Evolutionary conservation across 169 alveolate species (phyloP).

Genomic region (Plasmodium berghei): DNA sequence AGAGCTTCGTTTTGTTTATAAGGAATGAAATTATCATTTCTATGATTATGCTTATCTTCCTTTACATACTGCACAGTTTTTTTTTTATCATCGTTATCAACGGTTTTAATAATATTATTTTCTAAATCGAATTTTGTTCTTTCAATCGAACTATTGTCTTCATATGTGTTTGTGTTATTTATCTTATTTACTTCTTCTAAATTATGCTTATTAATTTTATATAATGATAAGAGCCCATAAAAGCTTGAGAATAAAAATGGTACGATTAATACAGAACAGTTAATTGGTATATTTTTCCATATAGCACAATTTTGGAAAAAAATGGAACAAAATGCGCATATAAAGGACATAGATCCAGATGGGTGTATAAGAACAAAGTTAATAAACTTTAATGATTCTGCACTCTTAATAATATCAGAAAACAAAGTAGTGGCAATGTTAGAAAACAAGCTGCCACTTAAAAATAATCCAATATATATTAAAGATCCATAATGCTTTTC

Average conservation of each 20-base stretch:
- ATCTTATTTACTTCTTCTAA: not conserved
- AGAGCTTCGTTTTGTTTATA: conserved; percentile 21
- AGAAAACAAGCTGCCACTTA: conserved; percentile 49
- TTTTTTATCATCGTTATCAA: not conserved
- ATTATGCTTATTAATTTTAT: conserved; percentile 33
- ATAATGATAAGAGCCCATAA: conserved; percentile 45
- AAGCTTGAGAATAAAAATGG: conserved; percentile 55
- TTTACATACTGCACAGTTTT: not conserved
- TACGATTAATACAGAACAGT: conserved; percentile 52
- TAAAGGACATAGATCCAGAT: conserved; percentile 73
- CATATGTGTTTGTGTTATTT: conserved; percentile 2
- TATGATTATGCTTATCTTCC: not conserved
- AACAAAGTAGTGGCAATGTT: conserved; percentile 25
- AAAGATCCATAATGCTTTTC: conserved; percentile 63
- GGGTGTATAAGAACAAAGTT: conserved; percentile 64
- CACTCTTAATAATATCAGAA: conserved; percentile 23
- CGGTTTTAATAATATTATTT: not conserved
- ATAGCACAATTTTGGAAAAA: conserved; percentile 58
- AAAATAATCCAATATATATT: conserved; percentile 44
- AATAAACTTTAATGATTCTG: conserved; percentile 34
- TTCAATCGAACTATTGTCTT: not conserved
- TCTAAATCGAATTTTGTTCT: not conserved
- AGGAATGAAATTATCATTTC: not conserved
- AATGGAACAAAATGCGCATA: conserved; percentile 66
- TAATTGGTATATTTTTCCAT: conserved; percentile 64